Conservation (phyloP, 768 basidiomycete species). For the Pholiota microspora region DNA sequence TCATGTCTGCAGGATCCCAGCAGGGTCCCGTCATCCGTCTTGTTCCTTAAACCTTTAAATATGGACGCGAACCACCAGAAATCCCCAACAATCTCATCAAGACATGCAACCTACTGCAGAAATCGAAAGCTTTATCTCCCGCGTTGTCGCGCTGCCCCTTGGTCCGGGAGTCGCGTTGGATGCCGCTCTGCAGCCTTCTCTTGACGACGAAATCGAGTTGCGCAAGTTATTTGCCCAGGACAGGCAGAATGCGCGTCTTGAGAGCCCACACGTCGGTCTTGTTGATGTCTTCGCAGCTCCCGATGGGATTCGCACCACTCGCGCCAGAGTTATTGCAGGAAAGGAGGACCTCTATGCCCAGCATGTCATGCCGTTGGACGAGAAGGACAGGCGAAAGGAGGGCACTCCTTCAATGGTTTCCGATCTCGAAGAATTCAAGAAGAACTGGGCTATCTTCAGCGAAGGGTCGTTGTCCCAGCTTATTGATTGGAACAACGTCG, state of each 20-base stretch:
- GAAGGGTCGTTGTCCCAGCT: slow-evolving; percentile 62
- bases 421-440: slow-evolving; percentile 56
- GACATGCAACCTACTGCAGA: slow-evolving; percentile 22
- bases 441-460: slow-evolving; percentile 62
- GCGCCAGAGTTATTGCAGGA: slow-evolving; percentile 45
- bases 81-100: not conserved
- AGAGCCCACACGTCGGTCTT: slow-evolving; percentile 52
- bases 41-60: not conserved
- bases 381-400: slow-evolving; percentile 42
- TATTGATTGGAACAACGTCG: slow-evolving; percentile 59
- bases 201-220: slow-evolving; percentile 55
- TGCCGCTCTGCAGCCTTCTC: slow-evolving; percentile 46
- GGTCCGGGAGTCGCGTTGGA: slow-evolving; percentile 36
- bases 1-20: no score
- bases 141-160: slow-evolving; percentile 18
- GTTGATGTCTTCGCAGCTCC: slow-evolving; percentile 56
- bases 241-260: slow-evolving; percentile 39
- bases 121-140: slow-evolving; percentile 22
- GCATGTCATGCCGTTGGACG: slow-evolving; percentile 53
- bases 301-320: slow-evolving; percentile 43
- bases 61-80: not conserved
- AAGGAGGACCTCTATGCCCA: slow-evolving; percentile 44
- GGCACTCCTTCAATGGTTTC: slow-evolving; percentile 48
- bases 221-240: slow-evolving; percentile 57
- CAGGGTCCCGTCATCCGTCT: not conserved